Base-by-base conservation (phyloP, 768 basidiomycete species). In the Mrakia hoshinonis region DNA sequence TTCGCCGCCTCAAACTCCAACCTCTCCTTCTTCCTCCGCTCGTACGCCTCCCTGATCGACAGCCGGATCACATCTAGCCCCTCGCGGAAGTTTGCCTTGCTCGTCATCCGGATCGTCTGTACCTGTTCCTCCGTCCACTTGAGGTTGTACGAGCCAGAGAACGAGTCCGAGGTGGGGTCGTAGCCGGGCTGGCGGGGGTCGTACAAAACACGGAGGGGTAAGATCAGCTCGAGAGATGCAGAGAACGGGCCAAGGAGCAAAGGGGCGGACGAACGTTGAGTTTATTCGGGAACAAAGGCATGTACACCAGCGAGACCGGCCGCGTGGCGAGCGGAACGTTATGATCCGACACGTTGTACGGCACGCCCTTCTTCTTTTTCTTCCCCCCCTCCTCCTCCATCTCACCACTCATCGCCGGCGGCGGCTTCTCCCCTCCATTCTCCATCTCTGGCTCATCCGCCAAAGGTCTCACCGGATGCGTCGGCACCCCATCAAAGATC, bases 111-210 rank as follows among this genome's bases (percentile, higher is more conserved):
- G 55, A 74, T 65, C 43, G 65, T 74, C 34, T 70, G 62, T 22
- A 74, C 69, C 61, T 74, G 73, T n/a, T 74, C 69, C 24, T 69
- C 69, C 11, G 69, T 74, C 73, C 73, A 74, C 26, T 65, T 66
- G 43, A 74, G 69, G 49, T 66, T 66, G 64, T 66, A 66, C 13
- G 64, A 66, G 29, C 64, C 64, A n/a, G 64, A 66, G 64, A 66
- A 66, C 2, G 64, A 48, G 26, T 66, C 64, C 1, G 24, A n/a
- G 22, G 64, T 66, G 1, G 64, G 64, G 20, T 66, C 64, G 31
- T 66, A 66, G 29, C 64, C 46, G 24, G 64, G 64, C 64, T 66
- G 64, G 0, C 1, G 4, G 20, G 3, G 24, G 46, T n/a, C n/a
- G n/a, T n/a, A n/a, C n/a, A n/a, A 15, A 31, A 31, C 4, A 34